Percentiles rank a stretch among this genome's conserved stretches.
These are phyloP conservation scores for Podospora australis DNA, from an alignment of 495 filamentous ascomycete species.

Conservation along the genomic window DNA sequence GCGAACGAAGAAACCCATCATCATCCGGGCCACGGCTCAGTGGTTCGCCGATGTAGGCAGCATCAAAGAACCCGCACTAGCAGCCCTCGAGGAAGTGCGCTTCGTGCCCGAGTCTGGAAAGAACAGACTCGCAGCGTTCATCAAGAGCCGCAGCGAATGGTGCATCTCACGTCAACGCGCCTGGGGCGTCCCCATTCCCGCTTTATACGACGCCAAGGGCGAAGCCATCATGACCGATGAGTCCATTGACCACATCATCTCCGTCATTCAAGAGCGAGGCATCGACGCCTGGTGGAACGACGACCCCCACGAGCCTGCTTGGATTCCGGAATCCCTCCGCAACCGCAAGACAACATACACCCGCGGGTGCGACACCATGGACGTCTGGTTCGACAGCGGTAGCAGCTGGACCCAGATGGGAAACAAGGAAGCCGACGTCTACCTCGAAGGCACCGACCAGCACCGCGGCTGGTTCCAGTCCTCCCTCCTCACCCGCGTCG, in stretches of 20 bases:
- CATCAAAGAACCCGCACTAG: constrained; percentile 66
- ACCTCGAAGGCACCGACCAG: constrained; percentile 91
- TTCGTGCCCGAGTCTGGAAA: constrained; percentile 73
- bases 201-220: constrained; percentile 67
- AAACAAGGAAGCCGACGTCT: constrained; percentile 69
- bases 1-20: constrained; percentile 87
- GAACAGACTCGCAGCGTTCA: constrained; percentile 70
- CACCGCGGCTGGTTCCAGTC: constrained; percentile 99
- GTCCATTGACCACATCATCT: constrained; percentile 79
- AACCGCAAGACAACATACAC: constrained; percentile 41
- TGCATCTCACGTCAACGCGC: constrained; percentile 96
- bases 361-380: constrained; percentile 95
- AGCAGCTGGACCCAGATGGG: constrained; percentile 80
- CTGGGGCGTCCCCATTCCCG: constrained; percentile 95
- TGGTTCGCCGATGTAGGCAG: constrained; percentile 91
- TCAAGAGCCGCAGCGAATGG: constrained; percentile 87
- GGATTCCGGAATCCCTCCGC: constrained; percentile 57
- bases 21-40: constrained; percentile 87
- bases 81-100: constrained; percentile 59
- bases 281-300: constrained; percentile 94
- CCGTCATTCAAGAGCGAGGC: constrained; percentile 66
- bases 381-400: constrained; percentile 99
- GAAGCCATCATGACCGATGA: constrained; percentile 69
- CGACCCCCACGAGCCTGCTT: constrained; percentile 59
- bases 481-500: constrained; percentile 82